Conservation (phyloP, 2,329 filamentous ascomycete genomes). For the Fusarium sp. region DNA sequence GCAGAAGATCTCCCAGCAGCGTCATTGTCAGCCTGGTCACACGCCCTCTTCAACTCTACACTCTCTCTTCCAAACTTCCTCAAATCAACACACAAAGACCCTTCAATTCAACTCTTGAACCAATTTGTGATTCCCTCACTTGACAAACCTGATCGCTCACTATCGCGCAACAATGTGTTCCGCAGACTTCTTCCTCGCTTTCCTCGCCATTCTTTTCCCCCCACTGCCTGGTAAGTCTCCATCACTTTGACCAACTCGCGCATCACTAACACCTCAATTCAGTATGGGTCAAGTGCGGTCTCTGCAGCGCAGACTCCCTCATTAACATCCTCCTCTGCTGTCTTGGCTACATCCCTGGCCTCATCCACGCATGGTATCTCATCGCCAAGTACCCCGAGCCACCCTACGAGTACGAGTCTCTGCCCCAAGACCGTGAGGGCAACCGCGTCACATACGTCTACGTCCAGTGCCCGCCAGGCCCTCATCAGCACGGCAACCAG, state of each 20-base stretch:
- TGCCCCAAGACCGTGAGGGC: constrained; percentile 67
- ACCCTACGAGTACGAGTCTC: constrained; percentile 74
- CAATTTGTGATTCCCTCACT: background rate
- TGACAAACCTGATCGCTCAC: background rate
- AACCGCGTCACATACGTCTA: constrained; percentile 82
- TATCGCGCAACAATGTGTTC: constrained; percentile 61
- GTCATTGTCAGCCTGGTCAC: constrained; percentile 39
- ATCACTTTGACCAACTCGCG: constrained; percentile 9
- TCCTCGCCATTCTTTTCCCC: constrained; percentile 73
- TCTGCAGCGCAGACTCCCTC: constrained; percentile 91
- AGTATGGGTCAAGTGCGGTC: constrained; percentile 97
- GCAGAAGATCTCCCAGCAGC: constrained; percentile 22
- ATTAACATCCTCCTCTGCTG: constrained; percentile 94
- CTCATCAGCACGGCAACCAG: constrained; percentile 48
- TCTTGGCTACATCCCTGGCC: constrained; percentile 83
- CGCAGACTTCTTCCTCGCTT: constrained; percentile 70
- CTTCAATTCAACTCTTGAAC: constrained; percentile 9
- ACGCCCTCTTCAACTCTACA: background rate
- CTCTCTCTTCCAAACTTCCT: constrained; percentile 1
- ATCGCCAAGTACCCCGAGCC: constrained; percentile 88
- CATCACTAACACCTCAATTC: constrained; percentile 18
- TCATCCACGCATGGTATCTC: constrained; percentile 98
- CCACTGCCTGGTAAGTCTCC: constrained; percentile 69
- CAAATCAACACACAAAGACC: constrained; percentile 10
- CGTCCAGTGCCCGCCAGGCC: constrained; percentile 63